Evolutionary conservation across 371 early-diverging fungal genomes (phyloP).

Genomic region (Mortierella sp.): DNA sequence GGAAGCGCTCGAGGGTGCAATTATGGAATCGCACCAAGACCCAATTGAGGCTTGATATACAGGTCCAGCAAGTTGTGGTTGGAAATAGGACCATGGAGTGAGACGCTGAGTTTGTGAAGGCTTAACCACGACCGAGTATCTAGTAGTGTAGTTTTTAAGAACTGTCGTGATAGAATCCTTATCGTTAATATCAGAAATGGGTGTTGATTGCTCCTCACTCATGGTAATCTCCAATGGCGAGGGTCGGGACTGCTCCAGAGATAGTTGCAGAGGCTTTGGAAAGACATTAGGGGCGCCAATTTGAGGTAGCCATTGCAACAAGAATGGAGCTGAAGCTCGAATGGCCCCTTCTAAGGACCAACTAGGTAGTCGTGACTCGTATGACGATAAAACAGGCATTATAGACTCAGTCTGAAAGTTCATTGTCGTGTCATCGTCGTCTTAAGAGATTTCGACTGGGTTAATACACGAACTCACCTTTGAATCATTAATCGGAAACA

Average conservation of each 20-base stretch:
- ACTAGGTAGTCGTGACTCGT: neutral
- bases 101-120: neutral
- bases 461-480: neutral
- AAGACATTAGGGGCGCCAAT: neutral
- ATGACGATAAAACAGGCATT: neutral
- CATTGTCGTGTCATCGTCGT: neutral
- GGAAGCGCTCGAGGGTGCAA: neutral
- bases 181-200: neutral
- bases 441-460: no score
- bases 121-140: neutral
- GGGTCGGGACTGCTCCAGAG: neutral
- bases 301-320: slow-evolving; percentile 12
- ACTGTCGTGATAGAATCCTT: neutral
- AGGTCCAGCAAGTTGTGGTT: neutral
- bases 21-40: slow-evolving; percentile 13
- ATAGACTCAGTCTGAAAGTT: neutral
- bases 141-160: neutral
- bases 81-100: neutral
- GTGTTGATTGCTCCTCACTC: no score
- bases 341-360: slow-evolving; percentile 8
- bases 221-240: slow-evolving; percentile 3
- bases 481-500: neutral
- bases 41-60: slow-evolving; percentile 5
- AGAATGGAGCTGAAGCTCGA: neutral
- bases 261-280: neutral